Evolutionary conservation across 148 eudicot species (phyloP), one percentile per base, ranked within the genome.

Genomic region (Amaranthus cruentus): DNA sequence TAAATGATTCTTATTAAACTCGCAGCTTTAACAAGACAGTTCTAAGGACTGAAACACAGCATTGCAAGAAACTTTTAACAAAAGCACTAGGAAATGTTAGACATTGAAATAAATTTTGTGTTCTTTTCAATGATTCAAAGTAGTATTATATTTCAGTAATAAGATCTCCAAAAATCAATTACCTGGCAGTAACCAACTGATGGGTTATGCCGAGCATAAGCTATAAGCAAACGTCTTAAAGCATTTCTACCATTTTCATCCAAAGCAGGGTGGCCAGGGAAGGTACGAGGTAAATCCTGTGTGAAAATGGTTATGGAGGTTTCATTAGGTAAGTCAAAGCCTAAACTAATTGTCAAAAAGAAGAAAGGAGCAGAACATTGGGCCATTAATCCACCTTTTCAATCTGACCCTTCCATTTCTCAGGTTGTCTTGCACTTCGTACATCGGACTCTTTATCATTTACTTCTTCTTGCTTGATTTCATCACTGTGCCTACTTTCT

Each of bases 181-280:
- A 94, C 98, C 97, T 94, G 98, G 74, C 98, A 94, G 84, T 94
- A 94, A 69, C 98, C 98, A 69, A 94, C 98, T 70, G 96, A 86
- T 43, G 98, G 96, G 67, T 94, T 94, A 76, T 94, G 98, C n/a
- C 98, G 88, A 74, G 96, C 98, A 94, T 94, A 94, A 62, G 98
- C 98, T 62, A 88, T 91, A 80, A 94, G 98, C 66, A 94, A 82
- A 66, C 97, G 98, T 71, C 98, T 85, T 78, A 94, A 83, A 83
- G 98, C 97, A 85, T 94, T 89, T 86, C 98, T 85, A 75, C 98
- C 98, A 81, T 85, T 87, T 86, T 91, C 97, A 76, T 94, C 97
- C 71, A 94, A 72, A 80, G 98, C 97, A 79, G 98, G 98, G 81
- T 94, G 98, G 7, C 98, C 98, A 9, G 98, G 98, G 70, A 94